Conservation (phyloP, 164 flowering plant genomes). For the Stephania yunnanensis region DNA sequence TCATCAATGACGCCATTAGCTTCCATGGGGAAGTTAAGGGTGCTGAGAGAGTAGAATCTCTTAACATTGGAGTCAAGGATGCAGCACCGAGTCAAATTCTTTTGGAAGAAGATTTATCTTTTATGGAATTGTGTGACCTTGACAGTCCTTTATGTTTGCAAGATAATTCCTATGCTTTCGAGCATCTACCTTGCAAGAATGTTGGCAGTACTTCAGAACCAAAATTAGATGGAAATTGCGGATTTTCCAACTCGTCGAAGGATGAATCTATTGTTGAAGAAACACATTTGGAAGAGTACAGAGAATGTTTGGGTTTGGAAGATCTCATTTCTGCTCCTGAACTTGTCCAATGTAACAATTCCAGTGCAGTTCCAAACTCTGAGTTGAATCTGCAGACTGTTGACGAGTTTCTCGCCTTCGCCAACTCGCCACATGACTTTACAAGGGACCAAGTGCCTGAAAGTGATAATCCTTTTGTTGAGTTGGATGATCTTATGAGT, state of each 20-base stretch:
- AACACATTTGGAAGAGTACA: conserved; percentile 1
- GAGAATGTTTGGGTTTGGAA: conserved; percentile 26
- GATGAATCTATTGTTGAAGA: conserved; percentile 11
- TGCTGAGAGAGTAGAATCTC: neutral
- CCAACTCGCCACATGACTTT: neutral
- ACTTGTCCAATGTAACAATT: conserved; percentile 7
- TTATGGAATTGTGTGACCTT: conserved; percentile 5
- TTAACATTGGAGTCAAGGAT: neutral
- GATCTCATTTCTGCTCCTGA: conserved; percentile 28
- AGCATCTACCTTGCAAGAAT: neutral
- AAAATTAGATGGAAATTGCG: neutral
- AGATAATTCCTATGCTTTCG: neutral
- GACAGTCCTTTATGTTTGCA: neutral
- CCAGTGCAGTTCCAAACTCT: neutral
- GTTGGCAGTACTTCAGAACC: neutral
- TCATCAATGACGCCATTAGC: conserved; percentile 27
- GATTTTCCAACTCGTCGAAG: neutral
- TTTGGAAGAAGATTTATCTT: neutral
- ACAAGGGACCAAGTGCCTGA: neutral
- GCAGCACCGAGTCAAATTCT: neutral
- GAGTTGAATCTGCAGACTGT: neutral
- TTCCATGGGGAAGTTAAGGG: conserved; percentile 2
- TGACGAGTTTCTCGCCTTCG: neutral
- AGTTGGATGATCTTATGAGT: conserved; percentile 31
- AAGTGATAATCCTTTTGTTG: conserved; percentile 15